These are phyloP conservation scores for Hymenoscyphus linearis DNA, from an alignment of 2,329 filamentous ascomycete species.

Conservation along the genomic window DNA sequence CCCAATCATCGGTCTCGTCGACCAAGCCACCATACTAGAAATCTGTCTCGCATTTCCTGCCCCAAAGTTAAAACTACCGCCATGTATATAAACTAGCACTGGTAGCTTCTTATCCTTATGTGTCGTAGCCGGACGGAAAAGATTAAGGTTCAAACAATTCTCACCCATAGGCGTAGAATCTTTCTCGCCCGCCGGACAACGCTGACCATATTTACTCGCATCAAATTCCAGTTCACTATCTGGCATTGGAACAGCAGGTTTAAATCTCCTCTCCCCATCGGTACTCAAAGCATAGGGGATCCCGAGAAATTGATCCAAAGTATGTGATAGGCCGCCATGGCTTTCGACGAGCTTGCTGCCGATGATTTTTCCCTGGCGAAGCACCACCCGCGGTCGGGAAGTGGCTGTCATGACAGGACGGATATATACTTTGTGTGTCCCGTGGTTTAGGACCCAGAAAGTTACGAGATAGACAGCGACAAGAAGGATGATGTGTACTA, in stretches of 20 bases:
- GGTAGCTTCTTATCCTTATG: slow-evolving; percentile 35
- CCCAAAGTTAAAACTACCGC: slow-evolving; percentile 56
- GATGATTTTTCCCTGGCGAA: slow-evolving; percentile 27
- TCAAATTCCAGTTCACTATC: slow-evolving; percentile 29
- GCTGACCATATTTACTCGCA: slow-evolving; percentile 33
- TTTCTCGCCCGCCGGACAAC: slow-evolving; percentile 23
- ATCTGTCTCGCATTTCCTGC: slow-evolving; percentile 37
- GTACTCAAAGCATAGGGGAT: slow-evolving; percentile 46
- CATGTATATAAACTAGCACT: slow-evolving; percentile 57
- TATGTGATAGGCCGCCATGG: slow-evolving; percentile 16
- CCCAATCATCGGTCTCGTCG: slow-evolving; percentile 46
- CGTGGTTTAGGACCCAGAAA: background rate
- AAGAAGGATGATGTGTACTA: background rate
- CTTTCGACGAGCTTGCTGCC: slow-evolving; percentile 17
- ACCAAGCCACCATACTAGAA: slow-evolving; percentile 54
- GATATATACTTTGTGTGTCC: background rate
- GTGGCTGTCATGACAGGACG: background rate
- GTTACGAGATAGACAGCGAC: background rate
- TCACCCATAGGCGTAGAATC: slow-evolving; percentile 33
- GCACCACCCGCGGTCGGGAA: slow-evolving; percentile 14
- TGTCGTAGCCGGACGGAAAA: slow-evolving; percentile 36
- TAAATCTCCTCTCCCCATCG: slow-evolving; percentile 42
- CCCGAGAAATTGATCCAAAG: slow-evolving; percentile 39
- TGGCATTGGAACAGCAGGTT: slow-evolving; percentile 26
- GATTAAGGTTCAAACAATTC: slow-evolving; percentile 48